Percentiles rank a stretch among this genome's conserved stretches.
Conservation (phyloP, 2,329 filamentous ascomycete genomes). For the Arthrobotrys pseudoclavata region DNA sequence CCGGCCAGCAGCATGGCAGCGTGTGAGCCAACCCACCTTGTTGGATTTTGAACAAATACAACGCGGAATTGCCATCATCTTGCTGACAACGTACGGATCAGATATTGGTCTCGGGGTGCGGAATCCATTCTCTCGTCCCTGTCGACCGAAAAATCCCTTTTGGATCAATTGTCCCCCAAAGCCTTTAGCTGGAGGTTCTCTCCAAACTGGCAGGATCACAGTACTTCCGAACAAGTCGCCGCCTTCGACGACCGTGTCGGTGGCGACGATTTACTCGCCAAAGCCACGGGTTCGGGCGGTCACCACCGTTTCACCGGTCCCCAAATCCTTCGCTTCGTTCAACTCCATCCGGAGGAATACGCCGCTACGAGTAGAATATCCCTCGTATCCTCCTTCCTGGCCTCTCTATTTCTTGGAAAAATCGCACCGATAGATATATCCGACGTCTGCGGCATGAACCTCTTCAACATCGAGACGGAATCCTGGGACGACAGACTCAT, state of each 20-base stretch:
- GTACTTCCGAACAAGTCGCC: slow-evolving; percentile 92
- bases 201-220: slow-evolving; percentile 98
- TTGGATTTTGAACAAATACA: slow-evolving; percentile 37
- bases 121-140: slow-evolving; percentile 75
- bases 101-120: slow-evolving; percentile 80
- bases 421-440: slow-evolving; percentile 92
- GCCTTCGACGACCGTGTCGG: slow-evolving; percentile 83
- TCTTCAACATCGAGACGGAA: slow-evolving; percentile 87
- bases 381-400: slow-evolving; percentile 93
- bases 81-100: not conserved
- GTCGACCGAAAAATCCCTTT: slow-evolving; percentile 73
- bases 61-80: not conserved
- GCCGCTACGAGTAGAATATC: slow-evolving; percentile 85
- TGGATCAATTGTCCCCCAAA: slow-evolving; percentile 76
- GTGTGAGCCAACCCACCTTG: slow-evolving; percentile 71
- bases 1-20: slow-evolving; percentile 97
- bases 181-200: slow-evolving; percentile 88
- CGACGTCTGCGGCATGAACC: slow-evolving; percentile 95
- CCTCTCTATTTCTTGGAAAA: slow-evolving; percentile 86
- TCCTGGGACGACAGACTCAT: slow-evolving; percentile 82
- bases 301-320: slow-evolving; percentile 99
- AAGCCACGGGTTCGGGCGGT: slow-evolving; percentile 88
- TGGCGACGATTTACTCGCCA: slow-evolving; percentile 76
- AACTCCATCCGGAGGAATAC: slow-evolving; percentile 85
- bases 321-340: slow-evolving; percentile 90